Percentiles rank a stretch among this genome's conserved stretches.
phyloP scores from a whole-genome alignment of 2,329 filamentous ascomycete genomes.

The Alternaria triticina region DNA sequence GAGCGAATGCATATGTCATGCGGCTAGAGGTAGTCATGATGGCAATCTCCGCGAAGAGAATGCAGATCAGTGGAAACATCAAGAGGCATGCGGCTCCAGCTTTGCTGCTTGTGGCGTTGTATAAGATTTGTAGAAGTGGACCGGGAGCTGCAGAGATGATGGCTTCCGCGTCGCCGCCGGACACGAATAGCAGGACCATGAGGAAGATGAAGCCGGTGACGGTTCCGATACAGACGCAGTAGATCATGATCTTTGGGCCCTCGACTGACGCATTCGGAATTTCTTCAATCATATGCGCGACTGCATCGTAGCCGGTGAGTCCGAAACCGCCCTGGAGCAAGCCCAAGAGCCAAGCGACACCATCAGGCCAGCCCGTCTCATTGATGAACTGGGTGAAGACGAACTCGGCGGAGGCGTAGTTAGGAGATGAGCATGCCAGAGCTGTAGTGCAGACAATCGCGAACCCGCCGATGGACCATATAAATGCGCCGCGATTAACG shows the following conservation, averaged over 20 bases:
- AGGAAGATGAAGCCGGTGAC: constrained; percentile 69
- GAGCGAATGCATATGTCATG: constrained; percentile 71
- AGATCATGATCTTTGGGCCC: constrained; percentile 71
- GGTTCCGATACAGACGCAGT: constrained; percentile 68
- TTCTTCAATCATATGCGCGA: constrained; percentile 65
- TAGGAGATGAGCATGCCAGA: constrained; percentile 68
- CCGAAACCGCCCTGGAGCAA: constrained; percentile 62
- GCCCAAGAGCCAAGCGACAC: constrained; percentile 61
- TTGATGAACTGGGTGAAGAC: constrained; percentile 75
- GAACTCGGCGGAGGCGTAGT: constrained; percentile 68
- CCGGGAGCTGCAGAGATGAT: constrained; percentile 64
- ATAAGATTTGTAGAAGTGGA: constrained; percentile 67
- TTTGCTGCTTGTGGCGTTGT: constrained; percentile 66
- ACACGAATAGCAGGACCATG: constrained; percentile 68
- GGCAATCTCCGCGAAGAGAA: constrained; percentile 67
- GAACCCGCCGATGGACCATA: constrained; percentile 74
- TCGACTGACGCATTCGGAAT: constrained; percentile 64
- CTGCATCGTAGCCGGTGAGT: constrained; percentile 61
- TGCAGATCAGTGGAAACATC: constrained; percentile 70
- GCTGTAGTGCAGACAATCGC: constrained; percentile 73
- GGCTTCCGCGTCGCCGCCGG: constrained; percentile 60
- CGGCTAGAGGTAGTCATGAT: constrained; percentile 71
- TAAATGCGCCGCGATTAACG: constrained; percentile 72
- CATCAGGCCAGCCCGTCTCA: constrained; percentile 71
- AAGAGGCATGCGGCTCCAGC: constrained; percentile 68